These are phyloP conservation scores for Leishmania tropica DNA, from an alignment of 208 protist genomes.

Conservation along the genomic window DNA sequence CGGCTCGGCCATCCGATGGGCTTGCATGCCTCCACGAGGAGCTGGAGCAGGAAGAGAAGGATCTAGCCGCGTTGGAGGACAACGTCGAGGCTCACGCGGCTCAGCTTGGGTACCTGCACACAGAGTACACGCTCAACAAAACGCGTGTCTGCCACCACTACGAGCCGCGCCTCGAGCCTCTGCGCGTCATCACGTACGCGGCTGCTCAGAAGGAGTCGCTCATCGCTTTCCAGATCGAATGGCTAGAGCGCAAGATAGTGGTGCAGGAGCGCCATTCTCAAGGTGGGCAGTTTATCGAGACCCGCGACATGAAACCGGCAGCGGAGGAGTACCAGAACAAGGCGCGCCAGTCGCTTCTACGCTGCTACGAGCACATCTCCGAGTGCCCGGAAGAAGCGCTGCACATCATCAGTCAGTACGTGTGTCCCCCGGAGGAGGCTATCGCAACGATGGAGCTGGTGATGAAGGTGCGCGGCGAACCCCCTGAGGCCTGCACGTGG, in stretches of 20 bases:
- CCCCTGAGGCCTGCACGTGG: constrained; percentile 41
- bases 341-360: constrained; percentile 38
- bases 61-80: constrained; percentile 52
- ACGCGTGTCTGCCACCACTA: constrained; percentile 50
- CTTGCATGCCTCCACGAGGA: constrained; percentile 35
- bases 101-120: constrained; percentile 68
- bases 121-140: constrained; percentile 75
- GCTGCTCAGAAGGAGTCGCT: constrained; percentile 36
- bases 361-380: constrained; percentile 56
- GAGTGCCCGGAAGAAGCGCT: constrained; percentile 51
- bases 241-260: constrained; percentile 68
- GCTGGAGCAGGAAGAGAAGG: constrained; percentile 41
- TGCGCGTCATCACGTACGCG: constrained; percentile 46
- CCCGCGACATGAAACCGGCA: constrained; percentile 41
- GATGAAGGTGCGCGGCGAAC: constrained; percentile 61
- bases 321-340: constrained; percentile 47
- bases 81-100: constrained; percentile 60
- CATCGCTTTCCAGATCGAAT: constrained; percentile 55
- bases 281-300: constrained; percentile 37
- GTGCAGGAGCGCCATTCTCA: constrained; percentile 52
- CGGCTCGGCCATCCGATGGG: constrained; percentile 21
- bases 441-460: constrained; percentile 72
- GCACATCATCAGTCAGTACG: constrained; percentile 64
- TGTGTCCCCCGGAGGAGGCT: constrained; percentile 56
- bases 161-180: constrained; percentile 58